Evolutionary conservation across 1,139 yeast genomes (phyloP), one percentile per base, ranked within the genome.

Genomic region (Candida sp.): DNA sequence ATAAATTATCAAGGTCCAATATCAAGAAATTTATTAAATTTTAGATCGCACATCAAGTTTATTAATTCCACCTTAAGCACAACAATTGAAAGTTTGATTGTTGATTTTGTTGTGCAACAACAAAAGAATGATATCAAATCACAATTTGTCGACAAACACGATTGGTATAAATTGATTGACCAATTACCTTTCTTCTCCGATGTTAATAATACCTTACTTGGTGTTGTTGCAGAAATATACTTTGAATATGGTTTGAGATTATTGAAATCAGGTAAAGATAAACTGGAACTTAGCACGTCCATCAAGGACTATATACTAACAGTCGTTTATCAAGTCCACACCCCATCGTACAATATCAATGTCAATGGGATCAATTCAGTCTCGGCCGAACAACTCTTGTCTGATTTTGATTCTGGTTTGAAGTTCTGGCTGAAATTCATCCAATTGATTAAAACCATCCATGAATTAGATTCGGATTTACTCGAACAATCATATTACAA

Each of bases 1-100:
- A 74, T 78, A 32, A 81, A 81, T 49, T 73, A 83, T 57, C 79
- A 79, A 45, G 93, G 93, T 0, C 91, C 93, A 4, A 68, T 86
- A 36, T 84, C 87, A 22, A 74, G 85, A 48, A 73, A 76, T 43
- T 68, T 87, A 33, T 66, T 85, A 44, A 73, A 79, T 36, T 87
- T 85, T 58, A 77, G 93, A 57, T 84, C 90, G 12, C 82, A 83
- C 46, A 61, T 84, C 41, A 75, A 81, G 45, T 77, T 79, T 42
- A 64, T 86, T 40, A 73, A 75, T 33, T 64, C 63, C 19, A 73
- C 74, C 40, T 61, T 82, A 38, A 75, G 81, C 45, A 82, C 82
- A 51, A 64, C 83, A 11, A 60, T 82, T 36, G 87, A 83, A 53
- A 58, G 75, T 73, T 42, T 76, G 67, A 47, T 61, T 73, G 50